Percentiles rank a stretch among this genome's conserved stretches.
phyloP scores from a whole-genome alignment of 148 eudicot genomes.

The Spergularia bocconei region DNA sequence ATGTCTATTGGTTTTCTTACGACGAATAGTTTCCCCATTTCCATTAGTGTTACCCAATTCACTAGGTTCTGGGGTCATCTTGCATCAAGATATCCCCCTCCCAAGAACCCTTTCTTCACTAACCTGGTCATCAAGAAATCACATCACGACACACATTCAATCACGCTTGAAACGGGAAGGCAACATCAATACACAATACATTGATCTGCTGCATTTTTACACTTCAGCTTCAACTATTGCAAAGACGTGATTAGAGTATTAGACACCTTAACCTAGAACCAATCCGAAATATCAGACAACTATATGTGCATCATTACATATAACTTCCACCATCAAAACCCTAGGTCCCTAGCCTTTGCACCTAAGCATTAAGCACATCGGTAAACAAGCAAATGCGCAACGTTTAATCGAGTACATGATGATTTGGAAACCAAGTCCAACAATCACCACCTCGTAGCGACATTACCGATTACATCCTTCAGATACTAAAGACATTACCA shows the following conservation, averaged over 20 bases:
- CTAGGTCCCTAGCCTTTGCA: neutral
- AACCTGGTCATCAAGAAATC: conserved; percentile 16
- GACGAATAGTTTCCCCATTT: conserved; percentile 30
- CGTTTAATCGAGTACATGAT: neutral
- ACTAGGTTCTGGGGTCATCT: conserved; percentile 45
- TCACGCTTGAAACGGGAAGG: neutral
- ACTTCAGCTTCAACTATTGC: neutral
- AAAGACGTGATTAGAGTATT: neutral
- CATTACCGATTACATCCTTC: neutral
- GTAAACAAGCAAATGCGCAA: neutral
- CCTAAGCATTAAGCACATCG: neutral
- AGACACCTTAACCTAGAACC: neutral
- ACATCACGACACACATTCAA: neutral
- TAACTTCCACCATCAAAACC: neutral
- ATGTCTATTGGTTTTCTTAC: conserved; percentile 28
- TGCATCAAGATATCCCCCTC: conserved; percentile 28
- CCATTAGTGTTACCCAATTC: conserved; percentile 33
- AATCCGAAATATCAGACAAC: neutral
- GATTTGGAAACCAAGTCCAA: neutral
- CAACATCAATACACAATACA: neutral
- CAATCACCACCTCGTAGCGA: neutral
- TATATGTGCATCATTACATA: neutral
- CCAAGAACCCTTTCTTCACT: conserved; percentile 34
- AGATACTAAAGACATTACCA: neutral
- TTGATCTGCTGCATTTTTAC: neutral